Conservation (phyloP, 306 rosid species). For the Cicer judaicum region DNA sequence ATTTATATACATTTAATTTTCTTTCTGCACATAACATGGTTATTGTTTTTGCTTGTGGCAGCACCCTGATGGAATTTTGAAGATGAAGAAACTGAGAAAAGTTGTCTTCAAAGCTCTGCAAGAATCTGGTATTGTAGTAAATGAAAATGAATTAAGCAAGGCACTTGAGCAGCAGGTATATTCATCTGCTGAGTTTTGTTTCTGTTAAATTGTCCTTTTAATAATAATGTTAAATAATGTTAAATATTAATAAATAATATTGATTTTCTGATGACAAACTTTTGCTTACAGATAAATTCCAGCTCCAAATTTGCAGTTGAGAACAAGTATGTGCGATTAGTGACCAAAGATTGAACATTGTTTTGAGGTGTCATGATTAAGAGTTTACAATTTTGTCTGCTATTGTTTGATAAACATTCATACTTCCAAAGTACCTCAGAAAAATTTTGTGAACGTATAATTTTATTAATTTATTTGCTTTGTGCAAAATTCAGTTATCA, state of each 20-base stretch:
- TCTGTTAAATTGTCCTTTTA: not conserved
- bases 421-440: slow-evolving; percentile 20
- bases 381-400: slow-evolving; percentile 27
- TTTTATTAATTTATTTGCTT: slow-evolving; percentile 12
- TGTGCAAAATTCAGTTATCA: slow-evolving; percentile 12
- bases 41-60: slow-evolving; percentile 50
- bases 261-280: slow-evolving; percentile 22
- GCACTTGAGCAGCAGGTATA: slow-evolving; percentile 74
- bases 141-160: slow-evolving; percentile 58
- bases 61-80: slow-evolving; percentile 79
- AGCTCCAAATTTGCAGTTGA: slow-evolving; percentile 78
- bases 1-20: slow-evolving; percentile 24
- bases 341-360: slow-evolving; percentile 55
- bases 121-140: slow-evolving; percentile 68
- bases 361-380: slow-evolving; percentile 2
- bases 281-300: slow-evolving; percentile 70
- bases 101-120: slow-evolving; percentile 61
- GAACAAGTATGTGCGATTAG: slow-evolving; percentile 71
- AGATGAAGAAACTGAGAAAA: slow-evolving; percentile 78
- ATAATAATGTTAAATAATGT: not conserved
- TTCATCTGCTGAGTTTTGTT: slow-evolving; percentile 1
- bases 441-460: slow-evolving; percentile 13
- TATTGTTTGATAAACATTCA: slow-evolving; percentile 36
- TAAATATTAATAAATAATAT: not conserved
- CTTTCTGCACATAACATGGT: not conserved